Base-by-base conservation (phyloP, 768 basidiomycete species). In the Xanthoconium purpureum region DNA sequence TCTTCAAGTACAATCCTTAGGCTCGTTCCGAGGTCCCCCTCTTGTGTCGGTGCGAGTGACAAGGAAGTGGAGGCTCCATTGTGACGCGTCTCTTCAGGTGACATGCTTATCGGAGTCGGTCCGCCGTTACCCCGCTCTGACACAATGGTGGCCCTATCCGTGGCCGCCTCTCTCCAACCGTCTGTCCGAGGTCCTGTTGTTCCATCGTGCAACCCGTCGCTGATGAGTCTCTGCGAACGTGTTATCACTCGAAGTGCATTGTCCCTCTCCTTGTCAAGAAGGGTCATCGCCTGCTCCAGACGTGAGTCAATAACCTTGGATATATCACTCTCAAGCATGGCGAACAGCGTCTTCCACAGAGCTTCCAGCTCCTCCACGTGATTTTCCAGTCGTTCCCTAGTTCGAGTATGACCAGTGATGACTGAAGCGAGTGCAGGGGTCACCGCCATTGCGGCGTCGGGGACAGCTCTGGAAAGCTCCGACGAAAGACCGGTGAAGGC, bases 401-500 rank as follows among this genome's bases (percentile, higher is more conserved):
- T 74, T 53, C 78, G 73, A 42, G 72, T 71, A 52, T 81, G 78
- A 33, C 68, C 73, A 38, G 71, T 65, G 55, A 77, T 69, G 28
- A 81, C 73, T 37, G 77, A 74, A 20, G 79, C 75, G 24, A 84
- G 74, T 36, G 78, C 69, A 18, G 81, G 77, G 4, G 75, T 73
- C 30, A 82, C 74, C 12, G 74, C 67, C 55, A 69, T 70, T 17
- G 76, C 74, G n/a, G 76, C 75, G 5, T 74, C 68, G 6, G 71
- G 62, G 35, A 79, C 77, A 38, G 78, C 73, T 57, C 73, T 75
- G 14, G 80, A 76, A 32, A 84, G 71, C 15, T 78, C 73, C 38
- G 76, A 67, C 9, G 80, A 80, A 47, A 84, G 70, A 35, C 78
- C 76, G 3, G 74, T 79, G 56, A 79, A 83, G 3, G 78, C 78